A percentile compares a stretch with the other conserved stretches of the same genome.
Conservation (phyloP, 1,284 basidiomycete species). For the Singerocomus inundabilis region DNA sequence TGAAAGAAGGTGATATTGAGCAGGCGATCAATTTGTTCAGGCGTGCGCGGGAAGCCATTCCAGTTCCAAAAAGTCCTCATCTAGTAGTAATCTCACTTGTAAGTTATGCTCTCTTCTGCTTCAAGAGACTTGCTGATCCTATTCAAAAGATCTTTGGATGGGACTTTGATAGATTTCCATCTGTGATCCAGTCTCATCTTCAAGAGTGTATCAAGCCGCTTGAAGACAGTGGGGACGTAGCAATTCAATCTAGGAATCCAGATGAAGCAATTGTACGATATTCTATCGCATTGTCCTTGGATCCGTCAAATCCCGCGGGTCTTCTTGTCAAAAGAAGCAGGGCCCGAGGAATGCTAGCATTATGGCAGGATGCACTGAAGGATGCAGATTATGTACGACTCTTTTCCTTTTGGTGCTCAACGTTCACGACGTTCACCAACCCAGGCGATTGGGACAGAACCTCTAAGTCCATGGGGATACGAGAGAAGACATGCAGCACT, state of each 20-base stretch:
- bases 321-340: conserved; percentile 16
- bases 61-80: background rate
- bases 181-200: background rate
- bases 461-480: background rate
- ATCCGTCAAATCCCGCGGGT: background rate
- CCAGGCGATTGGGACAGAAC: conserved; percentile 3
- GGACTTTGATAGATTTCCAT: too few species aligned
- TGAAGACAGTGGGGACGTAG: background rate
- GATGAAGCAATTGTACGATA: background rate
- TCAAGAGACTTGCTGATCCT: too few species aligned
- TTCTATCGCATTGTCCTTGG: conserved; percentile 1
- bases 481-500: conserved; percentile 5
- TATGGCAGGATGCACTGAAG: conserved; percentile 1
- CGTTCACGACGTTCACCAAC: background rate
- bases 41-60: background rate
- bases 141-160: conserved; percentile 8
- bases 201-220: background rate
- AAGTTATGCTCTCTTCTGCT: too few species aligned
- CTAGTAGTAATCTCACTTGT: conserved; percentile 1
- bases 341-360: background rate
- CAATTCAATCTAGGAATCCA: background rate
- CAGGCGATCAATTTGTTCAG: background rate
- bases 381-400: conserved; percentile 2
- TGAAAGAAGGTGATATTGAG: background rate
- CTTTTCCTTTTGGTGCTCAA: background rate